phyloP scores from a whole-genome alignment of 257 asterid genomes.

The Solanum medicagineum region DNA sequence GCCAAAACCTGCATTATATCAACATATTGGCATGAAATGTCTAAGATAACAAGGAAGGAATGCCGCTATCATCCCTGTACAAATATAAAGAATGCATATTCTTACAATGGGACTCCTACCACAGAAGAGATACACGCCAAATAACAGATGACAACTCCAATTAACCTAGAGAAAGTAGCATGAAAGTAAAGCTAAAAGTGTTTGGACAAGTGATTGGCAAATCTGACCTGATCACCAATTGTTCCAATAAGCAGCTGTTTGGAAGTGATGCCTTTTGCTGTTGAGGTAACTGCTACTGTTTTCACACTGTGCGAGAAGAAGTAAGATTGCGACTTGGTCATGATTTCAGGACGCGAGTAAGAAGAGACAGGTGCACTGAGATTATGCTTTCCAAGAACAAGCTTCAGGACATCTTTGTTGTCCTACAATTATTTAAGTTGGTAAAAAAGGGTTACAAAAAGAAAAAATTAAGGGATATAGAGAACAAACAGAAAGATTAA shows the following conservation, averaged over 20 bases:
- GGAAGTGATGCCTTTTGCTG: slow-evolving; percentile 96
- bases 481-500: not conserved
- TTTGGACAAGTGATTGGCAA: not conserved
- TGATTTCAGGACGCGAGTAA: slow-evolving; percentile 79
- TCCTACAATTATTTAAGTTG: slow-evolving; percentile 42
- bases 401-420: slow-evolving; percentile 84
- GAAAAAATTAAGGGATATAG: not conserved
- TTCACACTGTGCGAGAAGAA: slow-evolving; percentile 76
- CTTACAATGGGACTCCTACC: not conserved
- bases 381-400: slow-evolving; percentile 81
- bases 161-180: not conserved
- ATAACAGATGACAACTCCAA: not conserved
- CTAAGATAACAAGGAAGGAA: not conserved
- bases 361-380: slow-evolving; percentile 85
- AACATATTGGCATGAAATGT: not conserved
- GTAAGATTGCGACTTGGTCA: slow-evolving; percentile 78
- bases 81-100: not conserved
- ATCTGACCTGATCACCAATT: slow-evolving; percentile 79
- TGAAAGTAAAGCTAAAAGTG: not conserved
- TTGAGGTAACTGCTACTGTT: slow-evolving; percentile 74
- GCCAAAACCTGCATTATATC: slow-evolving; percentile 69
- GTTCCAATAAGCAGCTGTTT: slow-evolving; percentile 93
- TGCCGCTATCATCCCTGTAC: not conserved
- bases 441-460: not conserved
- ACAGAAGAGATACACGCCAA: not conserved